Conservation (phyloP, 2,329 filamentous ascomycete genomes). For the Colletotrichum caudatum region DNA sequence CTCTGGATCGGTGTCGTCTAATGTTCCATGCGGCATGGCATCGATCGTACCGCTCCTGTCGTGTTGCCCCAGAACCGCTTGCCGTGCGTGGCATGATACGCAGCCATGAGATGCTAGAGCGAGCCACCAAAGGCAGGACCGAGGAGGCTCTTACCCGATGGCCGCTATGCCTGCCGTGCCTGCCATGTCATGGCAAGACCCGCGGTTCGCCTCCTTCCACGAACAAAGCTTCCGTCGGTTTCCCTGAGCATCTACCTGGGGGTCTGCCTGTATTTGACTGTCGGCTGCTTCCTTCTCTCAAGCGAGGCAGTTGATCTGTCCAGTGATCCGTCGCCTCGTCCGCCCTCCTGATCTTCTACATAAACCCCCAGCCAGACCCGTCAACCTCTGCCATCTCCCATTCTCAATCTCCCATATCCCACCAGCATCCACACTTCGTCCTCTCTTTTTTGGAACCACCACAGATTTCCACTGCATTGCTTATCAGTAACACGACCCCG, state of each 20-base stretch:
- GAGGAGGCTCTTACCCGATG: neutral
- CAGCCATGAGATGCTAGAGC: too few relatives aligned
- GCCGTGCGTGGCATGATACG: neutral
- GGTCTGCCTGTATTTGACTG: too few relatives aligned
- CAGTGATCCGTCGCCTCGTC: neutral
- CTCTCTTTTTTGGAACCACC: slow-evolving; percentile 8
- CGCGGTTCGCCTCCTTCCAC: neutral
- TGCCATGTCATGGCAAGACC: too few relatives aligned
- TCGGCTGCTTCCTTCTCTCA: neutral
- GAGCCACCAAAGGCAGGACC: neutral
- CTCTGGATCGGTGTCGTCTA: neutral
- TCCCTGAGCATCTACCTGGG: neutral
- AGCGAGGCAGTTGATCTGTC: neutral
- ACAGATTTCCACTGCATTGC: slow-evolving; percentile 2
- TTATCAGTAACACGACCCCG: neutral
- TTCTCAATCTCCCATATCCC: neutral
- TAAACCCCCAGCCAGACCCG: neutral
- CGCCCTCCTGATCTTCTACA: neutral
- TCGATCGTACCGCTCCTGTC: neutral
- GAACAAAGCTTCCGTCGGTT: neutral
- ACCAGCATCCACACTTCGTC: neutral
- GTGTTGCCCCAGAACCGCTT: neutral
- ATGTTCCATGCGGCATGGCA: neutral
- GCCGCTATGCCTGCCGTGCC: neutral
- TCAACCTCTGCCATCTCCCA: slow-evolving; percentile 4